Evolutionary conservation across 106 monocot genomes (phyloP), one percentile per base, ranked within the genome.

Genomic region (Dioscorea dumetorum): DNA sequence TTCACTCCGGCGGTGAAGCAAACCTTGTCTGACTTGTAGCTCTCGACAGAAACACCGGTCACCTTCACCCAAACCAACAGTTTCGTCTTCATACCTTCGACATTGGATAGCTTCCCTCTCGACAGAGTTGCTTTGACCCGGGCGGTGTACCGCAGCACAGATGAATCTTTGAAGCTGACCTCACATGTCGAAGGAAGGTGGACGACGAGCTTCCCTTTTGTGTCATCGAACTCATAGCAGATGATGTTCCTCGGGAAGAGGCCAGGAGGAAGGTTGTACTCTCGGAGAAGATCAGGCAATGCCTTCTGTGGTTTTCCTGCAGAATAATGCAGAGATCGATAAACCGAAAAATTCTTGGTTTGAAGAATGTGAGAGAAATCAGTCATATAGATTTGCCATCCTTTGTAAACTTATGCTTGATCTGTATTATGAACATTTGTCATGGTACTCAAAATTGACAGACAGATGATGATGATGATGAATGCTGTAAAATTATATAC

Each of bases 71-170:
- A 99, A 15, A 99, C 89, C 22, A 99, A 24, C 17, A 87, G 61
- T 32, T 91, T 99, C 5, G 97, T 92, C 81, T 99, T 99, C 97
- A 99, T 90, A 57, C 97, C 97, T 70, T 99, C 97, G 10, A 99
- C 83, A 5, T 63, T 76, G 0, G 89, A 73, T 50, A 99, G 88
- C 82, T 99, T 99, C 11, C 97, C 97, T 68, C 89, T 76, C 11
- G 92, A 80, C 33, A 99, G 57, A 22, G 58, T 67, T 19, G 72
- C 92, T 67, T 99, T 99, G 66, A 99, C 89, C 4, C 97, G 97
- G 32, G 77, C 32, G 0, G 92, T 78, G 28, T 99, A 99, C 63
- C 80, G 77, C 4, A 92, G 21, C 4, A 82, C 68, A 0, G 97
- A 92, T 14, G 92, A 92, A 70, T 99, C 97, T 50, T 92, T 99